Conservation (phyloP, 2,329 filamentous ascomycete species). For the Aureobasidium sp. region DNA sequence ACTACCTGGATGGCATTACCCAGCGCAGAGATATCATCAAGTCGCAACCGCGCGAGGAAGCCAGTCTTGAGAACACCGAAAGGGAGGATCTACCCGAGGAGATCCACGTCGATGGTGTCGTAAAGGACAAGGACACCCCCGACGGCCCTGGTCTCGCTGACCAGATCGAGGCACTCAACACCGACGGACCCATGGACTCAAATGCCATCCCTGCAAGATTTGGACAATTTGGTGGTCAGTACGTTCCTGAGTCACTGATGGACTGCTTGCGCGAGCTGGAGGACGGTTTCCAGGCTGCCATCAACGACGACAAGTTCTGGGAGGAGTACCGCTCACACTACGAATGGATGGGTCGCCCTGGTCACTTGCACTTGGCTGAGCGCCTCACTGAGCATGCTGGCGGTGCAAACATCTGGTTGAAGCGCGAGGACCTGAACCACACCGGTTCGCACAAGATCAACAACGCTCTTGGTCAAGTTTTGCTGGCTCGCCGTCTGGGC, state of each 20-base stretch:
- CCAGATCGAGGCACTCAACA: slow-evolving; percentile 75
- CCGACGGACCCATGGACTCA: slow-evolving; percentile 37
- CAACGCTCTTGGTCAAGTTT: slow-evolving; percentile 88
- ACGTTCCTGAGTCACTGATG: slow-evolving; percentile 96
- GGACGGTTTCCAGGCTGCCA: slow-evolving; percentile 78
- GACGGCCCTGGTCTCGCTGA: slow-evolving; percentile 65
- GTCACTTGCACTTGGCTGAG: slow-evolving; percentile 81
- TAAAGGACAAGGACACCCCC: slow-evolving; percentile 50
- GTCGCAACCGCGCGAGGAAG: slow-evolving; percentile 54
- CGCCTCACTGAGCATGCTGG: slow-evolving; percentile 81
- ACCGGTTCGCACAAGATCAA: slow-evolving; percentile 99
- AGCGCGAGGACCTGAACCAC: slow-evolving; percentile 95
- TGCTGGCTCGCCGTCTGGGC: slow-evolving; percentile 75
- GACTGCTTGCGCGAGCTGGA: slow-evolving; percentile 89
- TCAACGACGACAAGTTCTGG: slow-evolving; percentile 88
- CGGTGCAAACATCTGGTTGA: slow-evolving; percentile 94
- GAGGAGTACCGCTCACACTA: slow-evolving; percentile 94
- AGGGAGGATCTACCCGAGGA: slow-evolving; percentile 53
- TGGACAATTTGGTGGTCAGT: slow-evolving; percentile 93
- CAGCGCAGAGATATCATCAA: slow-evolving; percentile 36
- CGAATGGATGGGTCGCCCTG: slow-evolving; percentile 92
- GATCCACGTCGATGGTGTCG: slow-evolving; percentile 60
- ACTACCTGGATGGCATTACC: slow-evolving; percentile 73
- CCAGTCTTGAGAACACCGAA: slow-evolving; percentile 59
- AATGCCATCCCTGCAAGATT: slow-evolving; percentile 72